Evolutionary conservation across 2,329 filamentous ascomycete species (phyloP), one percentile per base, ranked within the genome.

Genomic region (Pseudogymnoascus sp.): DNA sequence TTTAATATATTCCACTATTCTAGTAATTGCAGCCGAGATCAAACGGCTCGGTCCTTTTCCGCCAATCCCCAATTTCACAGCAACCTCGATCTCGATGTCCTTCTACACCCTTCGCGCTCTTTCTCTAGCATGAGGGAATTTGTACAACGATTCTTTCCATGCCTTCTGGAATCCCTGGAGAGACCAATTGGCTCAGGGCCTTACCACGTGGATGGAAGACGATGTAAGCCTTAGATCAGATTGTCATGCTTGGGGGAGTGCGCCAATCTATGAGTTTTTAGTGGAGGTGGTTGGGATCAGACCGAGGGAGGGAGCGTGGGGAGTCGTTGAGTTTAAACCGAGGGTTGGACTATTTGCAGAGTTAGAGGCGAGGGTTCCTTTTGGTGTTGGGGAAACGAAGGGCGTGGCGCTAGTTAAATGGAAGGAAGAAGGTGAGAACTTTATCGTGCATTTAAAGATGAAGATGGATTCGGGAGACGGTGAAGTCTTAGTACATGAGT

Each of bases 181-280:
- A n/a, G 52, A 62, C 9, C 75, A 76, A 73, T 64, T 78, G 3
- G 67, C 67, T 1, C 70, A 74, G 61, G 74, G 76, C 60, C 61
- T 78, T 8, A 70, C 75, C 0, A 78, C 76, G 2, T 78, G 76
- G 75, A 73, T 74, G 45, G 76, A 78, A 61, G 76, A 78, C 59
- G 72, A 75, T 62, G 76, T 78, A 4, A 67, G 73, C 2, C 75
- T 76, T 63, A 71, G 76, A 4, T 77, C 75, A 1, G 76, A 78
- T 65, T 78, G 76, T 59, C 76, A 78, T 68, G 75, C 76, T 2
- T 78, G 75, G 76, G 74, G 76, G 1, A 75, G 74, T 62, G 74
- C 76, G 14, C 76, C 75, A 0, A 68, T 78, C 3, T 77, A 77
- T 60, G 76, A 78, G 62, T 77, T 72, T 39, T 74, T 71, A 33